Base-by-base conservation (phyloP, 768 basidiomycete genomes). In the Dioszegia aurantiaca region DNA sequence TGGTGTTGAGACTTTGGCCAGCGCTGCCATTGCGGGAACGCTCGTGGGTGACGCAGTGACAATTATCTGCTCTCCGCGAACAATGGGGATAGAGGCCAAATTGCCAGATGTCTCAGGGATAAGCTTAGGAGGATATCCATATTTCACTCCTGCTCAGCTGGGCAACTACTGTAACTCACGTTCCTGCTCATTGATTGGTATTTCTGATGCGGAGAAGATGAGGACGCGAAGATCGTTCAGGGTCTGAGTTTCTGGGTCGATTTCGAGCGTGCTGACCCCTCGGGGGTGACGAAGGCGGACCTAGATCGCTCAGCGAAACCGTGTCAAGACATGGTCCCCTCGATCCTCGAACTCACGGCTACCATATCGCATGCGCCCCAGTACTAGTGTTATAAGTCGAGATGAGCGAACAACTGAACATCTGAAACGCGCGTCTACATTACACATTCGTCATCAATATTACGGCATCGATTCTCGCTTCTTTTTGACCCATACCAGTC, bases 211-310 rank as follows among this genome's bases (percentile, higher is more conserved):
- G 0, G 80, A 72, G 63, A 81, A 85, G 56, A 97, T 86, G 60
- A 85, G 80, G 56, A 86, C 85, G 69, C 86, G 86, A 0, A 97
- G 81, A 63, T 90, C 86, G 55, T 82, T 82, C 3, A 95, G 85
- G 0, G 87, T 86, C 81, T 45, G 77, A 70, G 24, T 80, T 72
- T 55, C 84, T 80, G 63, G 77, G 56, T 86, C 82, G 36, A 91
- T 77, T 45, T 89, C 81, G 56, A 95, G 79, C 9, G 90, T 90
- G 8, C 85, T 80, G 27, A 89, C 84, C 28, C 92, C 92, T 69
- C 86, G 83, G 14, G 92, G 88, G 76, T 92, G 87, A 60, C 92
- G 83, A 2, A 97, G 79, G 24, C 92, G 86, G 37, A 94, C 62
- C 72, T 77, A 39, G 26, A n/a, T n/a, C n/a, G n/a, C n/a, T n/a